A percentile compares a stretch with the other conserved stretches of the same genome.
Conservation (phyloP, 306 rosid species). For the Fragaria ananassa region DNA sequence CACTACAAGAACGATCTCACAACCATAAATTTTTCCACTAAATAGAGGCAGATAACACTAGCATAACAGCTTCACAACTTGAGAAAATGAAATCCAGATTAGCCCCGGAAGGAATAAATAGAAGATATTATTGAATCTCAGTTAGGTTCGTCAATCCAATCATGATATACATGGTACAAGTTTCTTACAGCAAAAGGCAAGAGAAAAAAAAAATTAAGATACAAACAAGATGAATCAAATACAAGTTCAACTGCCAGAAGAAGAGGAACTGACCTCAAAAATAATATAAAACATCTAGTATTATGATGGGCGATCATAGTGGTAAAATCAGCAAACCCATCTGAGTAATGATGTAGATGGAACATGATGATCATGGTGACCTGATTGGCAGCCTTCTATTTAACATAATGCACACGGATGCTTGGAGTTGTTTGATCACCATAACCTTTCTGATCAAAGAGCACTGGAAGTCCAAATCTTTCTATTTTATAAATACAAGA, state of each 20-base stretch:
- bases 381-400: slow-evolving; percentile 17
- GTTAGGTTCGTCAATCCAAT: slow-evolving; percentile 23
- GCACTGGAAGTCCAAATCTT: slow-evolving; percentile 15
- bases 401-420: slow-evolving; percentile 16
- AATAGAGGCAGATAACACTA: not conserved
- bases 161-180: slow-evolving; percentile 25
- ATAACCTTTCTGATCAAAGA: slow-evolving; percentile 24
- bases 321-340: slow-evolving; percentile 24
- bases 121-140: slow-evolving; percentile 3
- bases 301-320: slow-evolving; percentile 31
- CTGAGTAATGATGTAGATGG: slow-evolving; percentile 29
- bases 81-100: not conserved
- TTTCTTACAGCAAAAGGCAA: slow-evolving; percentile 20
- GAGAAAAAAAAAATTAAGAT: slow-evolving; percentile 25
- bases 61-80: not conserved
- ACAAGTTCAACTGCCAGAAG: slow-evolving; percentile 9
- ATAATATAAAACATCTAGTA: slow-evolving; percentile 27
- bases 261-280: slow-evolving; percentile 25
- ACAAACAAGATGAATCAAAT: slow-evolving; percentile 35
- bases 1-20: not conserved
- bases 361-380: slow-evolving; percentile 22
- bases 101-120: slow-evolving; percentile 2
- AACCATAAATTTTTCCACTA: not conserved
- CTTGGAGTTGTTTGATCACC: slow-evolving; percentile 4
- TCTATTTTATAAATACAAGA: not conserved